phyloP scores from a whole-genome alignment of 2,329 filamentous ascomycete genomes.

The Lecanicillium sp. region DNA sequence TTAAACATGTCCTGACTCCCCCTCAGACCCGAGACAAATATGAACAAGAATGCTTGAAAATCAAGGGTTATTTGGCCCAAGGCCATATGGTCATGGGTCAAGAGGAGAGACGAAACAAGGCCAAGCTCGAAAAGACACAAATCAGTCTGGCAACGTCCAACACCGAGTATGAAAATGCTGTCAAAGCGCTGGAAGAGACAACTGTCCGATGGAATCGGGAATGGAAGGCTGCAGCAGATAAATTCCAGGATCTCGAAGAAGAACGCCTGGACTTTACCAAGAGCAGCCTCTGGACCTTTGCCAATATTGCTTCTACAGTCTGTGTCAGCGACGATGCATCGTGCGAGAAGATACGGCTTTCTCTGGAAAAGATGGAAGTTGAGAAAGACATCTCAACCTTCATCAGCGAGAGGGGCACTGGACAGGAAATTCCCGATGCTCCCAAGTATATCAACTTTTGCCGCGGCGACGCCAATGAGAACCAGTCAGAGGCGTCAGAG shows the following conservation, averaged over 20 bases:
- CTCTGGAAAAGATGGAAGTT: conserved; percentile 91
- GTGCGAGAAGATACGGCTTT: conserved; percentile 91
- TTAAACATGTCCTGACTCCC: conserved; percentile 12
- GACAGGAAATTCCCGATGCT: conserved; percentile 93
- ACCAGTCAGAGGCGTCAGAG: conserved; percentile 73
- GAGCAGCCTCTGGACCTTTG: conserved; percentile 95
- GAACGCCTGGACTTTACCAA: conserved; percentile 96
- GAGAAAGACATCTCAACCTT: conserved; percentile 89
- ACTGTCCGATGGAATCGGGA: conserved; percentile 95
- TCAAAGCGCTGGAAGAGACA: conserved; percentile 91
- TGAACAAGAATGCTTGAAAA: conserved; percentile 95
- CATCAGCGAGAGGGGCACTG: conserved; percentile 82
- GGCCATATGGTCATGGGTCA: conserved; percentile 99
- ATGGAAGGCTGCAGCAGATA: conserved; percentile 96
- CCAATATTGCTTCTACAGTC: conserved; percentile 93
- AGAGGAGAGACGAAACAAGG: conserved; percentile 97
- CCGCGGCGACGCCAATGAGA: conserved; percentile 76
- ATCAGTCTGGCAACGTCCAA: conserved; percentile 89
- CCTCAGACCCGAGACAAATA: conserved; percentile 78
- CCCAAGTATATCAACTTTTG: conserved; percentile 99
- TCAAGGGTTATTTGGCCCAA: conserved; percentile 96
- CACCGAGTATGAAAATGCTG: conserved; percentile 84
- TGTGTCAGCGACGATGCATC: conserved; percentile 96
- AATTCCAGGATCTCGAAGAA: conserved; percentile 98
- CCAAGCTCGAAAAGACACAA: conserved; percentile 96